phyloP scores from a whole-genome alignment of 345 rosid genomes.

The Isatis tinctoria region DNA sequence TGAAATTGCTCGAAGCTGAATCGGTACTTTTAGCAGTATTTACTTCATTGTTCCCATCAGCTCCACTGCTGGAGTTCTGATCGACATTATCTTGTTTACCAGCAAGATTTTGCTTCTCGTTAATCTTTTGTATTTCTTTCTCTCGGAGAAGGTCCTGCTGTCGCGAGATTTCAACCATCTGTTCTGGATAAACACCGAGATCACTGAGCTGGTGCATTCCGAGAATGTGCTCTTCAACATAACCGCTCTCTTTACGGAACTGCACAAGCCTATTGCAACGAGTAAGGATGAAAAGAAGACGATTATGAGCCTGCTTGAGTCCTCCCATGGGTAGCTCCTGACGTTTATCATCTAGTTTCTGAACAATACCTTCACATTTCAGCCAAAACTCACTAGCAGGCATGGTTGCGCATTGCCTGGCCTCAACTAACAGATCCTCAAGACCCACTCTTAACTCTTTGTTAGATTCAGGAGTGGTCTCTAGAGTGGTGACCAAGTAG shows the following conservation, averaged over 20 bases:
- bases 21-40: conserved; percentile 68
- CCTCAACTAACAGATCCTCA: conserved; percentile 82
- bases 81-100: conserved; percentile 39
- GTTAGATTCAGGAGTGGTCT: conserved; percentile 53
- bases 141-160: conserved; percentile 48
- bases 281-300: conserved; percentile 88
- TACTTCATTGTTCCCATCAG: conserved; percentile 41
- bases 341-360: conserved; percentile 78
- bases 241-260: conserved; percentile 91
- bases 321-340: conserved; percentile 91
- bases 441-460: conserved; percentile 71
- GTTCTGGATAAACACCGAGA: conserved; percentile 88
- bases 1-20: conserved; percentile 70
- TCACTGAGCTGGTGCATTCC: conserved; percentile 87
- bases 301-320: conserved; percentile 86
- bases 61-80: conserved; percentile 32
- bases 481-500: conserved; percentile 76
- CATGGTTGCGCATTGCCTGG: conserved; percentile 81
- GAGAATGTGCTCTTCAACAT: conserved; percentile 64
- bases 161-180: conserved; percentile 53
- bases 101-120: conserved; percentile 29
- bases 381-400: conserved; percentile 77
- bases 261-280: conserved; percentile 95
- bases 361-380: conserved; percentile 87
- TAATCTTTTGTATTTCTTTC: conserved; percentile 39